Percentiles rank a stretch among this genome's conserved stretches.
Evolutionary conservation across 108 stramenopile genomes (phyloP).

Genomic region (Schizochytrium sp.): DNA sequence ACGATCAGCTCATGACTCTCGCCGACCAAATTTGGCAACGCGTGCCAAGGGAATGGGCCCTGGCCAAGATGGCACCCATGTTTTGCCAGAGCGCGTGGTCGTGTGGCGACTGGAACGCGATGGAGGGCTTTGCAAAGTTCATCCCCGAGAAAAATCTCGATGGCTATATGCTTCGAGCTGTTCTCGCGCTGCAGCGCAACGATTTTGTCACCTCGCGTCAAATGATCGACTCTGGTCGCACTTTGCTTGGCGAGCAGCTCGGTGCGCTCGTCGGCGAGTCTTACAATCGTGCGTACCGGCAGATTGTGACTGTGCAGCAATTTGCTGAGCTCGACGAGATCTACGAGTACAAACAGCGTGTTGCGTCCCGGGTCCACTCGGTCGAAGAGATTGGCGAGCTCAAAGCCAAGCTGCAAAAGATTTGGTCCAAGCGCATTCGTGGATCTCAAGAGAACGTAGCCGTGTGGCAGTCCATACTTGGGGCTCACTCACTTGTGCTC

Average conservation of each 20-base stretch:
- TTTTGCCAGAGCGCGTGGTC: constrained; percentile 84
- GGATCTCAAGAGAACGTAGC: constrained; percentile 76
- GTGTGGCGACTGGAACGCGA: constrained; percentile 78
- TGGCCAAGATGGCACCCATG: constrained; percentile 40
- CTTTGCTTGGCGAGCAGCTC: constrained; percentile 50
- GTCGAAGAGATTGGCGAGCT: background rate
- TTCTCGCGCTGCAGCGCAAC: constrained; percentile 73
- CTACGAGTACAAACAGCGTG: constrained; percentile 64
- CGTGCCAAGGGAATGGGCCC: constrained; percentile 50
- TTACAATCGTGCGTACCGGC: constrained; percentile 76
- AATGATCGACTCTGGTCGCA: constrained; percentile 39
- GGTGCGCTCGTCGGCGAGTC: constrained; percentile 83
- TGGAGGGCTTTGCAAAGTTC: constrained; percentile 66
- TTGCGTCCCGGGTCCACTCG: constrained; percentile 28
- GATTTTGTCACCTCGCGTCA: constrained; percentile 19
- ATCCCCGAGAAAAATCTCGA: constrained; percentile 39
- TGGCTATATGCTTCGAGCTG: constrained; percentile 82
- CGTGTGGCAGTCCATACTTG: constrained; percentile 66
- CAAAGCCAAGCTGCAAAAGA: constrained; percentile 42
- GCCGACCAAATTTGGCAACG: constrained; percentile 61
- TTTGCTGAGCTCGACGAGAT: constrained; percentile 80
- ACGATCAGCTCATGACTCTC: constrained; percentile 70
- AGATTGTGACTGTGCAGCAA: constrained; percentile 83
- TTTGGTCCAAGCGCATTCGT: constrained; percentile 70
- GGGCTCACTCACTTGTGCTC: constrained; percentile 76